Conservation (phyloP, 2,329 filamentous ascomycete genomes). For the Myriosclerotinia curreyana region DNA sequence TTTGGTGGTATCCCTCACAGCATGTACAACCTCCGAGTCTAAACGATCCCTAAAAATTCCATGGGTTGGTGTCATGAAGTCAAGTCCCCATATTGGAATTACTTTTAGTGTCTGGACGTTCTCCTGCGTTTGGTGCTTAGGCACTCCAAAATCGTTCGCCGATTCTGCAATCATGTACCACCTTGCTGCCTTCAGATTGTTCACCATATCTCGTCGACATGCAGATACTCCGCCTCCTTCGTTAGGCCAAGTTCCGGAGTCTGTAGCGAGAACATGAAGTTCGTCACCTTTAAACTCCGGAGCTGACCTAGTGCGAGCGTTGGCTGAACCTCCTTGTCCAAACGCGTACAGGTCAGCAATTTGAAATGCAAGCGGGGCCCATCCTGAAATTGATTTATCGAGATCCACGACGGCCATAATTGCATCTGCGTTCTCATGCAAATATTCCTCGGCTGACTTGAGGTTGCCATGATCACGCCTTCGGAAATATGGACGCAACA, state of each 20-base stretch:
- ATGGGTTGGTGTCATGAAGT: slow-evolving; percentile 49
- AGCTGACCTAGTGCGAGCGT: slow-evolving; percentile 39
- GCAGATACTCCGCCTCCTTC: slow-evolving; percentile 48
- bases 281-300: slow-evolving; percentile 26
- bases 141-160: slow-evolving; percentile 51
- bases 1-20: slow-evolving; percentile 43
- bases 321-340: slow-evolving; percentile 40
- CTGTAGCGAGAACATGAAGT: slow-evolving; percentile 45
- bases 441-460: slow-evolving; percentile 42
- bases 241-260: slow-evolving; percentile 38
- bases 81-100: slow-evolving; percentile 50
- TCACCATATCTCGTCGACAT: slow-evolving; percentile 50
- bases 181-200: slow-evolving; percentile 47
- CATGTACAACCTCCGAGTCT: slow-evolving; percentile 48
- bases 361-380: slow-evolving; percentile 39
- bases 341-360: slow-evolving; percentile 40
- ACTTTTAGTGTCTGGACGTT: slow-evolving; percentile 51
- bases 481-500: slow-evolving; percentile 42
- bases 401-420: slow-evolving; percentile 38
- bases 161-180: slow-evolving; percentile 52
- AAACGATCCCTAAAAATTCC: slow-evolving; percentile 49
- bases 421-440: slow-evolving; percentile 38
- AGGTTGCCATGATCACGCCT: slow-evolving; percentile 42
- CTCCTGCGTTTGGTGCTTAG: slow-evolving; percentile 48
- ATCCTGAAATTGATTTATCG: slow-evolving; percentile 35